Evolutionary conservation across 1,284 basidiomycete species (phyloP).

Genomic region (Melanopsichium pennsylvanicum): DNA sequence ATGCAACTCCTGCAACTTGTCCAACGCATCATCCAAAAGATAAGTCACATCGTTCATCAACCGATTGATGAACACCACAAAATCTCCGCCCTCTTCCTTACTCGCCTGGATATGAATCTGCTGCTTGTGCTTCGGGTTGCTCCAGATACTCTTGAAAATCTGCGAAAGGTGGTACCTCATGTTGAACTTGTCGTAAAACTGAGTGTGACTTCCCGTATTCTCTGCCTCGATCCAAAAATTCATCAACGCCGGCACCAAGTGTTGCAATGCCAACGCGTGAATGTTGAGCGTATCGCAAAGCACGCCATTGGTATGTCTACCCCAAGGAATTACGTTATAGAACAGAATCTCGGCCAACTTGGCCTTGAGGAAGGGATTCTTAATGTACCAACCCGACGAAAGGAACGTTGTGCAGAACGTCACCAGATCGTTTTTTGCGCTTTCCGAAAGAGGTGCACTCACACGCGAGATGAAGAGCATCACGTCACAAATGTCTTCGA

Average conservation of each 20-base stretch:
- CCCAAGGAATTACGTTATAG: slow-evolving; percentile 80
- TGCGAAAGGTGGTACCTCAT: slow-evolving; percentile 70
- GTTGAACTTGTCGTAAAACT: slow-evolving; percentile 97
- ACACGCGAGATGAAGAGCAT: slow-evolving; percentile 79
- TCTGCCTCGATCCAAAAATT: slow-evolving; percentile 98
- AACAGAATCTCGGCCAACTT: slow-evolving; percentile 94
- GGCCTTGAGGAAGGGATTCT: slow-evolving; percentile 97
- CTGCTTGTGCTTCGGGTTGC: slow-evolving; percentile 59
- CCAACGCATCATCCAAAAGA: slow-evolving; percentile 93
- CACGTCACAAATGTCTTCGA: slow-evolving; percentile 92
- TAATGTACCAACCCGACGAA: slow-evolving; percentile 93
- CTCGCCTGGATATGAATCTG: slow-evolving; percentile 56
- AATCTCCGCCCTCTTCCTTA: slow-evolving; percentile 41
- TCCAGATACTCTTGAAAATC: slow-evolving; percentile 62
- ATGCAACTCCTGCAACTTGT: slow-evolving; percentile 86
- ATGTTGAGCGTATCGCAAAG: slow-evolving; percentile 83
- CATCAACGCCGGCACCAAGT: slow-evolving; percentile 90
- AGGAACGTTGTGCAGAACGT: slow-evolving; percentile 90
- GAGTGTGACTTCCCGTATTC: slow-evolving; percentile 93
- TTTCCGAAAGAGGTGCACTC: slow-evolving; percentile 83
- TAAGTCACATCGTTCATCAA: slow-evolving; percentile 99
- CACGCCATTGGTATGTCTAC: slow-evolving; percentile 78
- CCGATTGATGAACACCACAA: slow-evolving; percentile 90
- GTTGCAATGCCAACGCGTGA: slow-evolving; percentile 82
- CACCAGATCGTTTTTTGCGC: slow-evolving; percentile 78